These are phyloP conservation scores for Ajuga chamaepitys DNA, from an alignment of 257 asterid species.

Conservation along the genomic window DNA sequence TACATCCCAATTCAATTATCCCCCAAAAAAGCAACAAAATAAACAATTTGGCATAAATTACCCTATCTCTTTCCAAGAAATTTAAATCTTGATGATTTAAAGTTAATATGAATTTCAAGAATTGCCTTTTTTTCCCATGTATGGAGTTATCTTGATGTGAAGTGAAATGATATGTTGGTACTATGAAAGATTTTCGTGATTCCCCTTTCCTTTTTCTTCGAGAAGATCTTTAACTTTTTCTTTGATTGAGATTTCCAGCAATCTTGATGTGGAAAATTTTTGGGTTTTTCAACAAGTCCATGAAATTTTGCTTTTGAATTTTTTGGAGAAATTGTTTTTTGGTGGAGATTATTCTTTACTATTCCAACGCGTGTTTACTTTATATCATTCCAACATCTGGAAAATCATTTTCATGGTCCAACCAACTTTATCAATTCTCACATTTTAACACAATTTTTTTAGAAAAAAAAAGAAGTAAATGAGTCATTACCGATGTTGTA, in stretches of 20 bases:
- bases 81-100: not conserved
- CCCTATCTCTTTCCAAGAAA: no score
- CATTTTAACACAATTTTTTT: no score
- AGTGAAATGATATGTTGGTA: conserved; percentile 19
- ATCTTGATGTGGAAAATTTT: conserved; percentile 24
- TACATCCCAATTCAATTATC: no score
- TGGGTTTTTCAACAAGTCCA: conserved; percentile 15
- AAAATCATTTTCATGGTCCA: conserved; percentile 8
- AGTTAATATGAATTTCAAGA: not conserved
- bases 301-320: conserved; percentile 13
- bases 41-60: no score
- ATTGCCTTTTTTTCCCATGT: not conserved
- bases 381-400: not conserved
- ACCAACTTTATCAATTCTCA: conserved; percentile 17
- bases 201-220: not conserved
- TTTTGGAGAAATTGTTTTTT: not conserved
- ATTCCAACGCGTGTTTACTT: conserved; percentile 16
- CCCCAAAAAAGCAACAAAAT: no score
- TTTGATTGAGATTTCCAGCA: conserved; percentile 24
- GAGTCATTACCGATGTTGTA: no score
- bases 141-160: conserved; percentile 16
- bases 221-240: conserved; percentile 28
- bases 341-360: conserved; percentile 8
- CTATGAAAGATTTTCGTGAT: conserved; percentile 16
- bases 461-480: no score